A percentile compares a stretch with the other conserved stretches of the same genome.
phyloP scores from a whole-genome alignment of 495 filamentous ascomycete genomes.

The Schizothecium vesticola region DNA sequence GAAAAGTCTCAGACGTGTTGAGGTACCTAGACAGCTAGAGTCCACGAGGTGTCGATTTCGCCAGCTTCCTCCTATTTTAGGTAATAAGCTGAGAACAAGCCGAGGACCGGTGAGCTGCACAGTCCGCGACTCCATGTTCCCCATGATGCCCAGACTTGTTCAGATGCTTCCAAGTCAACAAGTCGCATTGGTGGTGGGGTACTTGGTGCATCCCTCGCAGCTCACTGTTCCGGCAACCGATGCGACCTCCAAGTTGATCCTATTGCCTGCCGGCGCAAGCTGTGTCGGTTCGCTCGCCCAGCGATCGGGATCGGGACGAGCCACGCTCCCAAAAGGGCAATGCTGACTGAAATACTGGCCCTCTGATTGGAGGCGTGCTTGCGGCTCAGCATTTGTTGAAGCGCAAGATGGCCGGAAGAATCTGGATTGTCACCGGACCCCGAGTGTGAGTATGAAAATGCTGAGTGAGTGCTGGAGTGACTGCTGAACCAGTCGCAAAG shows the following conservation, averaged over 20 bases:
- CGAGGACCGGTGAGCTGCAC: not conserved
- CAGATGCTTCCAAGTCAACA: not conserved
- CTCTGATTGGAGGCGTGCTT: not conserved
- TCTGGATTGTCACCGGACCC: not conserved
- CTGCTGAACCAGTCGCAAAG: not conserved
- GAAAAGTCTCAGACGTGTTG: not conserved
- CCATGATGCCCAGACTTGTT: not conserved
- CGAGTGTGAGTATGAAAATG: not conserved
- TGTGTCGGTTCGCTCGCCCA: not conserved
- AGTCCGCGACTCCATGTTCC: not conserved
- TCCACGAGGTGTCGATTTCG: no score
- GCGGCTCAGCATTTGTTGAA: not conserved
- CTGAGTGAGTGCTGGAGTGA: not conserved
- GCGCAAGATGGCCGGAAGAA: not conserved
- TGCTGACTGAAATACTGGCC: not conserved
- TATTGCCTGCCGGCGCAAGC: constrained; percentile 9
- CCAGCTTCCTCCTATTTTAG: constrained; percentile 1
- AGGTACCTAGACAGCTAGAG: not conserved
- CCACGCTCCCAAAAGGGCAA: constrained; percentile 1
- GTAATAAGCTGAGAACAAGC: not conserved
- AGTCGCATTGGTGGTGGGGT: not conserved
- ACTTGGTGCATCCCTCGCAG: not conserved
- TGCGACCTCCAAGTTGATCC: not conserved
- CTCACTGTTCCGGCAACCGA: constrained; percentile 8
- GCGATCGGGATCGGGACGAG: constrained; percentile 2